Evolutionary conservation across 1,284 basidiomycete genomes (phyloP).

Genomic region (Pseudozyma thailandica): DNA sequence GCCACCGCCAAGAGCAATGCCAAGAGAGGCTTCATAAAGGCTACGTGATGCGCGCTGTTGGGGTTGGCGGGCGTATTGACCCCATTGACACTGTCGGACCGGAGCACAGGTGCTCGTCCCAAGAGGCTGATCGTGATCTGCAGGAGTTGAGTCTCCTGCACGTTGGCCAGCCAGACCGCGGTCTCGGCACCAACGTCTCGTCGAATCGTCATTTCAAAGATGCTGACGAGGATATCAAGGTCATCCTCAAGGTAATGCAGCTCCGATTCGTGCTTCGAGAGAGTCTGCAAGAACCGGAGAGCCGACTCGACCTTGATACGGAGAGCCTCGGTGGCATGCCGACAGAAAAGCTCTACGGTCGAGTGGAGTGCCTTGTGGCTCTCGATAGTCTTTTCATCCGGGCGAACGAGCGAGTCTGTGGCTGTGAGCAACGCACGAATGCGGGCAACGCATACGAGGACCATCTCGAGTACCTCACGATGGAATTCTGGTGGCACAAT

Average conservation of each 20-base stretch:
- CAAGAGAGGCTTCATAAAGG: constrained; percentile 73
- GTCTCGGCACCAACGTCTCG: constrained; percentile 74
- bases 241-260: constrained; percentile 75
- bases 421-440: constrained; percentile 26
- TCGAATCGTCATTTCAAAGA: constrained; percentile 82
- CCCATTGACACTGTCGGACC: constrained; percentile 22
- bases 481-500: constrained; percentile 79
- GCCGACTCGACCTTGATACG: constrained; percentile 76
- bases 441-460: constrained; percentile 37
- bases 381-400: constrained; percentile 40
- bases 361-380: constrained; percentile 75
- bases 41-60: constrained; percentile 36
- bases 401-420: constrained; percentile 12
- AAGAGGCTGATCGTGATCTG: constrained; percentile 80
- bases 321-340: constrained; percentile 75
- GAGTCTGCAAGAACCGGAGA: constrained; percentile 67
- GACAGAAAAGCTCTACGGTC: constrained; percentile 80
- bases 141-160: constrained; percentile 84
- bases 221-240: constrained; percentile 80
- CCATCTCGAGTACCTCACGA: constrained; percentile 65
- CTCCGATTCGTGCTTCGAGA: constrained; percentile 73
- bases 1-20: constrained; percentile 88
- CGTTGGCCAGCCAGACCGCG: constrained; percentile 82
- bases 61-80: constrained; percentile 18
- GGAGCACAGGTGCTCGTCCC: constrained; percentile 71